Evolutionary conservation across 345 rosid genomes (phyloP), one percentile per base, ranked within the genome.

Genomic region (Geranium rotundifolium): DNA sequence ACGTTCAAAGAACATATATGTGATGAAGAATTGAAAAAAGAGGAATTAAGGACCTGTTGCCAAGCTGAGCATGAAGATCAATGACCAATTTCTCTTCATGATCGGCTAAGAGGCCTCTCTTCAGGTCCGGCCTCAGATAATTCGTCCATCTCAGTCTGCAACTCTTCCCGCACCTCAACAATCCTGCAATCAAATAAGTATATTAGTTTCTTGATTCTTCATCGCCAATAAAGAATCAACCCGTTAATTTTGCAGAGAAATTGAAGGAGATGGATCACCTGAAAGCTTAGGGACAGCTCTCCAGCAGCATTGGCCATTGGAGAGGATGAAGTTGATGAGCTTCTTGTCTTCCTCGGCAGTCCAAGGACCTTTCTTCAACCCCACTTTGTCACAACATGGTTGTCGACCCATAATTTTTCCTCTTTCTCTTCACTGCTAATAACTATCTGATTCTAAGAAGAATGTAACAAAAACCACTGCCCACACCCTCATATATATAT

Each of bases 301-400:
- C 99, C 99, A 93, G 70, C 99, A 93, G 69, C 97, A 90, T 79
- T 90, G 97, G 75, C 99, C 99, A 76, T 93, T 84, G 54, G 83
- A 82, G 67, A 90, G 87, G 76, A 93, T 86, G 79, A 87, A 93
- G 77, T 73, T 78, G 63, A 90, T 79, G 67, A 93, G 99, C 75
- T 88, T 89, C 85, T 80, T 84, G 67, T 93, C 97, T 67, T 93
- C 99, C 17, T 90, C 99, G 0, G 90, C 80, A 7, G 97, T 88
- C 99, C 99, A 92, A 64, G 97, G 91, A 63, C 99, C 97, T 73
- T 84, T 89, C 96, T 90, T 93, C 72, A 93, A 72, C 52, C 99
- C 99, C 50, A 87, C 95, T 79, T 86, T 93, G 57, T 87, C 97
- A 74, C 99, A 93, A 49, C 97, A 92, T 13, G 98, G 98, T 37